Evolutionary conservation across 2,329 filamentous ascomycete genomes (phyloP).

Genomic region (Penicillium sp.): DNA sequence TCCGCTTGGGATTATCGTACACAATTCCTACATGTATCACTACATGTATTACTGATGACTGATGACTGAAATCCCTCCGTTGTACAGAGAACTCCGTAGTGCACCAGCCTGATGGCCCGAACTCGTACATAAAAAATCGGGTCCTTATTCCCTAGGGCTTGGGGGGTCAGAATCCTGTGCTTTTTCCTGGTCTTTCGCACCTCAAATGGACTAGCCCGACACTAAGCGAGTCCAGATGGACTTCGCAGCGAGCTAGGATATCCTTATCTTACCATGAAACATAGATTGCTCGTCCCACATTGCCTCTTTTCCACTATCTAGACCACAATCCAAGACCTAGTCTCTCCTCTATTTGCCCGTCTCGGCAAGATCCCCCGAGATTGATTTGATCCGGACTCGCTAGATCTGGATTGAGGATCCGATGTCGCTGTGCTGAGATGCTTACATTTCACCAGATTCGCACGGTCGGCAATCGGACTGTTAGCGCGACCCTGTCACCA

Average conservation of each 20-base stretch:
- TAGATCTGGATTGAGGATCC: not conserved
- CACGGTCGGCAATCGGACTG: not conserved
- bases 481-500: not conserved
- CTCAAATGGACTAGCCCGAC: not conserved
- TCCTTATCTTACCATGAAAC: not conserved
- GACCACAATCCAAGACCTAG: too few species aligned
- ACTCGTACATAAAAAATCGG: not conserved
- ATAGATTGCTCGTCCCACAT: too few species aligned
- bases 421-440: not conserved
- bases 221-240: not conserved
- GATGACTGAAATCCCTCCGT: too few species aligned
- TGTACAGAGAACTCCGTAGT: too few species aligned
- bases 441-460: not conserved
- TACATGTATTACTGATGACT: too few species aligned
- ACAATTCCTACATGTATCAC: too few species aligned
- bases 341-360: too few species aligned
- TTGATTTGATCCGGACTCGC: not conserved
- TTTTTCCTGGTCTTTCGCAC: not conserved
- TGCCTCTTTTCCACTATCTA: too few species aligned
- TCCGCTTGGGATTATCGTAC: too few species aligned
- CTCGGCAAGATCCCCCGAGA: too few species aligned
- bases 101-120: not conserved
- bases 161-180: too few species aligned
- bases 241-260: not conserved
- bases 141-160: not conserved